A percentile compares a stretch with the other conserved stretches of the same genome.
These are phyloP conservation scores for Rhodotorula paludigena DNA, from an alignment of 768 basidiomycete species.

Conservation along the genomic window DNA sequence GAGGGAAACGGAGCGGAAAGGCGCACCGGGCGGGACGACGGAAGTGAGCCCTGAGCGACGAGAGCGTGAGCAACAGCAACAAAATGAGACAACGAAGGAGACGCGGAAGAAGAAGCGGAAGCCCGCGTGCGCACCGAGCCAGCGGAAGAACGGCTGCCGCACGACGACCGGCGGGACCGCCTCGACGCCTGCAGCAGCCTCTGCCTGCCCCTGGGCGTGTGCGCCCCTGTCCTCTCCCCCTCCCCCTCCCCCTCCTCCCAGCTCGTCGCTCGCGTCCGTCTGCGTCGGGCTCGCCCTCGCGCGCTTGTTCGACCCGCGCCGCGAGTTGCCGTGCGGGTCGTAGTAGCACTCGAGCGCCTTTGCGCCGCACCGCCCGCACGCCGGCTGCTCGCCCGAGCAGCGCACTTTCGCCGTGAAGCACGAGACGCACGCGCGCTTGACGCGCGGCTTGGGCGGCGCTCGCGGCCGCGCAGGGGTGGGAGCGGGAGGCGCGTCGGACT, in stretches of 20 bases:
- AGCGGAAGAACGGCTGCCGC: conserved; percentile 5
- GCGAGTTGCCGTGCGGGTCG: background rate
- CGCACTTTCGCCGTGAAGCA: conserved; percentile 4
- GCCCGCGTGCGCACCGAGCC: background rate
- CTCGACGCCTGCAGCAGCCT: too few relatives aligned
- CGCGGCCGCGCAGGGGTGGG: too few relatives aligned
- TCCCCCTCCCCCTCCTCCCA: background rate
- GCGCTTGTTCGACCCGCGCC: background rate
- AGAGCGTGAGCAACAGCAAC: background rate
- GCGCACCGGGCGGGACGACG: background rate
- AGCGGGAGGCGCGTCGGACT: too few relatives aligned
- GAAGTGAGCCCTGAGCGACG: background rate
- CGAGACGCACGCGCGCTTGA: background rate
- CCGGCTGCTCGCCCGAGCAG: background rate
- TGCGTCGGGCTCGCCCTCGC: too few relatives aligned
- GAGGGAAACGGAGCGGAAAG: background rate
- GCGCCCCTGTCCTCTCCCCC: background rate
- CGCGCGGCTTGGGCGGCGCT: too few relatives aligned
- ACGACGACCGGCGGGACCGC: background rate
- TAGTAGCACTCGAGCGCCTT: background rate
- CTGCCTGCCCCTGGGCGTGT: background rate
- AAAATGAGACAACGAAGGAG: background rate
- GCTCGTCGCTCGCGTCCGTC: background rate
- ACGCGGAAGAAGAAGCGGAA: background rate
- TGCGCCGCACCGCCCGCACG: background rate